A percentile compares a stretch with the other conserved stretches of the same genome.
Evolutionary conservation across 2,329 filamentous ascomycete genomes (phyloP).

Genomic region (Neospermospora avenae): DNA sequence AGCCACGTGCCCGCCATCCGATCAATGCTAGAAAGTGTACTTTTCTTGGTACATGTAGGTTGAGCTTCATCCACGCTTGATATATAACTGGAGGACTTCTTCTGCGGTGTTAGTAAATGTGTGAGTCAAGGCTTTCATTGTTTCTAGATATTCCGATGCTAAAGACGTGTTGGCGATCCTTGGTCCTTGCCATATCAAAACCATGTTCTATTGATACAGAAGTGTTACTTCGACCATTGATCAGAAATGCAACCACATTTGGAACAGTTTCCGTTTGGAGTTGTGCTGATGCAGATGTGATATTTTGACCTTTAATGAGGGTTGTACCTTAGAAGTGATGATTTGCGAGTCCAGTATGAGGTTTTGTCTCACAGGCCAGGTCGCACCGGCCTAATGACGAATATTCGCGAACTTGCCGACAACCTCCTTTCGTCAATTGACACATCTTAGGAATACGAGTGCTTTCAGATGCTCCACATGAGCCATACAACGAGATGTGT

Average conservation of each 20-base stretch:
- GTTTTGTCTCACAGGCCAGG: too few relatives aligned
- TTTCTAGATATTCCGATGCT: background rate
- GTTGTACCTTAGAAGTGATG: too few relatives aligned
- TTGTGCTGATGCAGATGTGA: too few relatives aligned
- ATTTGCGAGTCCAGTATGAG: background rate
- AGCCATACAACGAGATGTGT: background rate
- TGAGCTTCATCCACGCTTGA: constrained; percentile 43
- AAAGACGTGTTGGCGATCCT: too few relatives aligned
- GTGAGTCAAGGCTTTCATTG: constrained; percentile 12
- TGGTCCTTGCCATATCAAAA: background rate
- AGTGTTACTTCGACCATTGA: too few relatives aligned
- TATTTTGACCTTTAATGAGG: too few relatives aligned
- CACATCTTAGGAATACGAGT: background rate
- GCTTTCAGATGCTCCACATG: background rate
- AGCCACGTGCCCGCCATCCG: constrained; percentile 40
- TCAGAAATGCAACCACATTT: too few relatives aligned
- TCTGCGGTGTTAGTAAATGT: background rate
- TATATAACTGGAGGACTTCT: constrained; percentile 37
- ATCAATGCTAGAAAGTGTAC: constrained; percentile 34
- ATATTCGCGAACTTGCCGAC: background rate
- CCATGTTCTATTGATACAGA: too few relatives aligned
- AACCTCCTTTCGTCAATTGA: background rate
- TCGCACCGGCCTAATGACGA: background rate
- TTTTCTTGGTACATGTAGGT: constrained; percentile 33
- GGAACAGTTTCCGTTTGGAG: too few relatives aligned